Evolutionary conservation across 1,284 basidiomycete genomes (phyloP).

Genomic region (Moesziomyces aphidis): DNA sequence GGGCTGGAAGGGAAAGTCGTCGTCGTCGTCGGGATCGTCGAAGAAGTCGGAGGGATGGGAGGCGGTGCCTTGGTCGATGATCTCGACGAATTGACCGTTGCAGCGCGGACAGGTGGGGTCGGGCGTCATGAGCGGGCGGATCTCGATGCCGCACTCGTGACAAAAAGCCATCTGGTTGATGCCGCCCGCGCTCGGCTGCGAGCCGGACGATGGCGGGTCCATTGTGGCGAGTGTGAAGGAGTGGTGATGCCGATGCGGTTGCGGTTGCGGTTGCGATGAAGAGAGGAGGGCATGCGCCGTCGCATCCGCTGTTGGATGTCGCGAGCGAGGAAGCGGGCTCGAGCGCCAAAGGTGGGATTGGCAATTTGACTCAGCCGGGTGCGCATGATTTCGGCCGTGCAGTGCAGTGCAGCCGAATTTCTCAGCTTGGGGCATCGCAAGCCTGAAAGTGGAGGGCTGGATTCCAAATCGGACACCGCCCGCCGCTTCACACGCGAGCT

Average conservation of each 20-base stretch:
- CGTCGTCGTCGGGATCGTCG: conserved; percentile 6
- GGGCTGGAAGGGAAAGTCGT: conserved; percentile 5
- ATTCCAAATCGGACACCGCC: neutral
- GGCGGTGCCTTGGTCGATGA: conserved; percentile 30
- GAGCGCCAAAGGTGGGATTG: too few relatives aligned
- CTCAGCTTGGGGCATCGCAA: too few relatives aligned
- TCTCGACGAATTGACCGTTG: conserved; percentile 58
- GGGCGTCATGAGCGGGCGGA: conserved; percentile 54
- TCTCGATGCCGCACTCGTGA: conserved; percentile 57
- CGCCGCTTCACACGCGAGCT: too few relatives aligned
- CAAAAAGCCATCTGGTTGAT: conserved; percentile 56
- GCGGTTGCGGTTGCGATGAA: conserved; percentile 1
- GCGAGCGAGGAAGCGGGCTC: neutral
- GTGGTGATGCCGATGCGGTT: conserved; percentile 1
- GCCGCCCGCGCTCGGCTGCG: conserved; percentile 4
- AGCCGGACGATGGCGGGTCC: conserved; percentile 18
- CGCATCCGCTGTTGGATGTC: neutral
- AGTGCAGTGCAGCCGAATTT: neutral
- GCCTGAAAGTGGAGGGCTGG: conserved; percentile 10
- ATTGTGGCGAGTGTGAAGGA: neutral
- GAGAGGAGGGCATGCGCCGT: neutral
- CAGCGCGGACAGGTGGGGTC: conserved; percentile 59
- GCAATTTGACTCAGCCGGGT: too few relatives aligned
- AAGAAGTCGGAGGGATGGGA: conserved; percentile 4
- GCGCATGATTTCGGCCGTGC: neutral